Conservation (phyloP, 2,329 filamentous ascomycete genomes). For the Xylariaceae sp. region DNA sequence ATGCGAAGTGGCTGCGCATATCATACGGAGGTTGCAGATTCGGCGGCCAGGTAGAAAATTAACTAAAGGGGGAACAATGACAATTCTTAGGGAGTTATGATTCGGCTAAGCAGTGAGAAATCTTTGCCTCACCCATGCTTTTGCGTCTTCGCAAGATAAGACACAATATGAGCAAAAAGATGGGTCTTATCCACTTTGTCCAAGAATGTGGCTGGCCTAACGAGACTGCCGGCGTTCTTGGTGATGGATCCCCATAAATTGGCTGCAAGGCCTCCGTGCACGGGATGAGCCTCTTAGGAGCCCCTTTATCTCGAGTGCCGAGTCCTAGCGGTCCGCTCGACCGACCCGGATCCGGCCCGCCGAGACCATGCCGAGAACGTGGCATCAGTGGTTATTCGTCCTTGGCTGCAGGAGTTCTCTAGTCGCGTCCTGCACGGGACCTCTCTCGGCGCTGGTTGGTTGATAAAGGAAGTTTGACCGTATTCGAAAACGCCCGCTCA, state of each 20-base stretch:
- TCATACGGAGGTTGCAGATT: no score
- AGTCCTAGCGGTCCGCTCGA: constrained; percentile 20
- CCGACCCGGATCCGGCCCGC: constrained; percentile 26
- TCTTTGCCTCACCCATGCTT: no score
- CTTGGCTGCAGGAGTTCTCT: constrained; percentile 23
- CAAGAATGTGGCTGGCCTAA: constrained; percentile 3
- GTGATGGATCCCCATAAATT: no score
- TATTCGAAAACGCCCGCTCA: constrained; percentile 10
- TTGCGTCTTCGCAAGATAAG: background rate
- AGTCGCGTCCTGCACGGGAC: constrained; percentile 11
- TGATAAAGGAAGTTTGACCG: constrained; percentile 21
- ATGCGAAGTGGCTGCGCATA: no score
- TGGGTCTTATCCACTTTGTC: constrained; percentile 22
- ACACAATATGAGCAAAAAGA: background rate
- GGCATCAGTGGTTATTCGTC: constrained; percentile 6
- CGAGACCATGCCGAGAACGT: constrained; percentile 27
- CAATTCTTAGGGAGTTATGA: no score
- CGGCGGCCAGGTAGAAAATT: no score
- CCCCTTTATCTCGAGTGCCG: constrained; percentile 18
- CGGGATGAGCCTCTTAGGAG: constrained; percentile 14
- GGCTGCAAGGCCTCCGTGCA: constrained; percentile 11
- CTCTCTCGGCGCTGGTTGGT: constrained; percentile 20
- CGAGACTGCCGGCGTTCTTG: constrained; percentile 1
- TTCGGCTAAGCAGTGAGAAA: no score
- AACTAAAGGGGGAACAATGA: no score